Evolutionary conservation across 345 rosid genomes (phyloP).

Genomic region (Anacardium occidentale): DNA sequence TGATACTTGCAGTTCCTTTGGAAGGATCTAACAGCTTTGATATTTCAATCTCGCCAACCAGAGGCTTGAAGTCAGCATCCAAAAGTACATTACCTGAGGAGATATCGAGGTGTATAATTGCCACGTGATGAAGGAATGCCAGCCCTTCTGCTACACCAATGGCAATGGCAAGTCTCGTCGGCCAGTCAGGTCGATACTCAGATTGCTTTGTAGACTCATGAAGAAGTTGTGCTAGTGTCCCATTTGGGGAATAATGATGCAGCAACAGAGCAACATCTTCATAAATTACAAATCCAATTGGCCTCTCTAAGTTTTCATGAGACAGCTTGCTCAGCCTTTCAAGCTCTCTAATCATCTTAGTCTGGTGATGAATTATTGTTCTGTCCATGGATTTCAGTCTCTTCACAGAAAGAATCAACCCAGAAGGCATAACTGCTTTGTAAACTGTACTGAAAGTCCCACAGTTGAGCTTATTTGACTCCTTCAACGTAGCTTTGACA

Average conservation of each 20-base stretch:
- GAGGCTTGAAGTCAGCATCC: constrained; percentile 67
- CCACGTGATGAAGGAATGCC: constrained; percentile 87
- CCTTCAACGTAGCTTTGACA: constrained; percentile 78
- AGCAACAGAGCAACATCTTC: constrained; percentile 92
- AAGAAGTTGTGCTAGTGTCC: constrained; percentile 76
- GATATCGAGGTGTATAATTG: constrained; percentile 86
- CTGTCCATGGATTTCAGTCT: constrained; percentile 85
- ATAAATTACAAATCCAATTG: constrained; percentile 84
- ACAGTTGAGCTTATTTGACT: constrained; percentile 68
- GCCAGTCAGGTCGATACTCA: constrained; percentile 85
- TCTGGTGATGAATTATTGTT: constrained; percentile 79
- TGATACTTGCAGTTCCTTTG: constrained; percentile 81
- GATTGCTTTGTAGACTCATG: constrained; percentile 67
- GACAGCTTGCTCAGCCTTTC: constrained; percentile 93
- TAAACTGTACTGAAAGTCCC: constrained; percentile 92
- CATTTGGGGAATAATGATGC: constrained; percentile 77
- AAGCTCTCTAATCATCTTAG: constrained; percentile 93
- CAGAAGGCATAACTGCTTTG: constrained; percentile 95
- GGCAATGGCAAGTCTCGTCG: constrained; percentile 75
- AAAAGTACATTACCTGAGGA: constrained; percentile 79
- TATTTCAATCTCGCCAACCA: constrained; percentile 88
- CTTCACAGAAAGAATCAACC: constrained; percentile 73
- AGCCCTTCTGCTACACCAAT: constrained; percentile 90
- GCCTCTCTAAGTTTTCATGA: constrained; percentile 78
- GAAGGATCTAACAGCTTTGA: constrained; percentile 82